Evolutionary conservation across 768 basidiomycete genomes (phyloP).

Genomic region (Lentinula detonsa): DNA sequence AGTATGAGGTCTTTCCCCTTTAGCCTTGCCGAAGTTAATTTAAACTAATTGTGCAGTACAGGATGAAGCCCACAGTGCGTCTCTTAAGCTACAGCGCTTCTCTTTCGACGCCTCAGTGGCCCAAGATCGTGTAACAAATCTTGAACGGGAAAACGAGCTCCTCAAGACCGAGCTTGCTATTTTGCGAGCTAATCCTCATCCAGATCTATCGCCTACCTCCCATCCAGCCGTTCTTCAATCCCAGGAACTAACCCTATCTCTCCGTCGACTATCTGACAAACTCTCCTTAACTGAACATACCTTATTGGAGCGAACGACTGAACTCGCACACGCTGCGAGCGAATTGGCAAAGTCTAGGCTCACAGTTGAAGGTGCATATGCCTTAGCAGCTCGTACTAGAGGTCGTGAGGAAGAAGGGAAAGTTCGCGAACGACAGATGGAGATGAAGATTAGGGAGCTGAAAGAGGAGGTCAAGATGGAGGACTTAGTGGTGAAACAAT

Average conservation of each 20-base stretch:
- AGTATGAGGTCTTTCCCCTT: slow-evolving; percentile 21
- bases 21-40: slow-evolving; percentile 4
- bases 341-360: slow-evolving; percentile 38
- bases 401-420: slow-evolving; percentile 49
- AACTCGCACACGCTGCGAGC: slow-evolving; percentile 36
- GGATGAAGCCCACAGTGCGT: slow-evolving; percentile 67
- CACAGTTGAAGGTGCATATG: slow-evolving; percentile 46
- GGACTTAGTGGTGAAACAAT: slow-evolving; percentile 64
- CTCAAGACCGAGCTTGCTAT: slow-evolving; percentile 49
- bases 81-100: slow-evolving; percentile 61
- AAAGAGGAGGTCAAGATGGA: slow-evolving; percentile 58
- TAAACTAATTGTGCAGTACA: slow-evolving; percentile 19
- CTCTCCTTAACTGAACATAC: slow-evolving; percentile 54
- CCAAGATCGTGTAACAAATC: slow-evolving; percentile 36
- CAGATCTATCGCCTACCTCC: slow-evolving; percentile 20
- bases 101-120: slow-evolving; percentile 47
- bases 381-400: slow-evolving; percentile 45
- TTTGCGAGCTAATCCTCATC: slow-evolving; percentile 49
- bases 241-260: slow-evolving; percentile 58
- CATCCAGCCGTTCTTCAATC: slow-evolving; percentile 25
- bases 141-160: slow-evolving; percentile 56
- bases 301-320: slow-evolving; percentile 40
- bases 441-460: slow-evolving; percentile 35
- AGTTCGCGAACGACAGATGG: slow-evolving; percentile 42
- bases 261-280: slow-evolving; percentile 65